Conservation (phyloP, 2,329 filamentous ascomycete genomes). For the Sporothrix inflata region DNA sequence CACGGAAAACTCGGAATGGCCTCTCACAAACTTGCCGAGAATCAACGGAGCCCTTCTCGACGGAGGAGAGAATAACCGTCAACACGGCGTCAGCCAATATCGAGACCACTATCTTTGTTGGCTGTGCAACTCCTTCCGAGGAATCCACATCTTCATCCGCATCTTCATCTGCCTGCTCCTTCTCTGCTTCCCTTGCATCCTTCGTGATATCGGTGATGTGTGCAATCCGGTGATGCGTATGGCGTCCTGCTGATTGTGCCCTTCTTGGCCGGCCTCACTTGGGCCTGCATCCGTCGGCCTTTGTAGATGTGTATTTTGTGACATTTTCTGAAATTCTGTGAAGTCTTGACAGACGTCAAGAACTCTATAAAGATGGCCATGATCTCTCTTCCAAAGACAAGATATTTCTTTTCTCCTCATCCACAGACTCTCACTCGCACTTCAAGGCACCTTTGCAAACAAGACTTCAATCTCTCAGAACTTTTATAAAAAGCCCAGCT, state of each 20-base stretch:
- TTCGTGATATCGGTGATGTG: neutral
- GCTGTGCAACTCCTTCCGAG: neutral
- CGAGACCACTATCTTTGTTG: neutral
- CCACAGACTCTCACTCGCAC: neutral
- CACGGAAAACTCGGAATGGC: neutral
- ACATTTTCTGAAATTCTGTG: too few species aligned
- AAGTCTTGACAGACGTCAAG: neutral
- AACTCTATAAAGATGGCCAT: neutral
- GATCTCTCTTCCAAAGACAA: neutral
- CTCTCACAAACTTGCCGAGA: neutral
- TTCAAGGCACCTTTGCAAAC: neutral
- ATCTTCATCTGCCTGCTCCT: neutral
- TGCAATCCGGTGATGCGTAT: neutral
- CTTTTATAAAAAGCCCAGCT: slow-evolving; percentile 12
- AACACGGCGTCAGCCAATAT: neutral
- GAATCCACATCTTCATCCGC: too few species aligned
- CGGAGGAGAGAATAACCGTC: neutral
- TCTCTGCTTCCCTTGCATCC: neutral
- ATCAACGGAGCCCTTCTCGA: neutral
- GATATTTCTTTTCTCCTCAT: neutral
- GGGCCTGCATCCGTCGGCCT: neutral
- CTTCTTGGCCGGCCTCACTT: neutral
- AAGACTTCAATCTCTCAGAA: neutral
- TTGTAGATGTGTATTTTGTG: neutral
- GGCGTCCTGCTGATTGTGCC: neutral